Conservation (phyloP, 305 asterid species). For the Fraxinus nigra region DNA sequence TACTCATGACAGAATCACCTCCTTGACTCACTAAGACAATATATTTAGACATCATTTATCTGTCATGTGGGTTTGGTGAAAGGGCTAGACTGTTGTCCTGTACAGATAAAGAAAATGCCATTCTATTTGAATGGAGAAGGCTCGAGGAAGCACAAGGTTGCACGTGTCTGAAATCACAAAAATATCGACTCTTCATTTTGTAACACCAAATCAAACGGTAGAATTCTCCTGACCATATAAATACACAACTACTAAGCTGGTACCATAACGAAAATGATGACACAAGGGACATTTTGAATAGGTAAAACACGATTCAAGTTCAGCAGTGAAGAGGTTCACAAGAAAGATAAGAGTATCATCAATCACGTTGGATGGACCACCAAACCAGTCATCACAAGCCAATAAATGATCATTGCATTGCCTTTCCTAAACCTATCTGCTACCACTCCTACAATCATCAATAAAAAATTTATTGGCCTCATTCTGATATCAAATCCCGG, state of each 20-base stretch:
- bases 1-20: background rate
- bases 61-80: background rate
- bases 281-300: background rate
- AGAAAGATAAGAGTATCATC: background rate
- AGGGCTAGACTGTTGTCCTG: background rate
- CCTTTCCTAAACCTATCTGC: background rate
- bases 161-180: background rate
- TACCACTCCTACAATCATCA: constrained; percentile 11
- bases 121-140: background rate
- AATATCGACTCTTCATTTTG: background rate
- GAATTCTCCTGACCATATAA: background rate
- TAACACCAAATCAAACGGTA: background rate
- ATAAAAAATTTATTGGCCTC: background rate
- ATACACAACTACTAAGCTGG: background rate
- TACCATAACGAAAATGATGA: background rate
- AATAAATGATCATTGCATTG: constrained; percentile 23
- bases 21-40: background rate
- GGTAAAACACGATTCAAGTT: background rate
- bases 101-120: background rate
- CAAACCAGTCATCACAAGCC: constrained; percentile 1
- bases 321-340: background rate
- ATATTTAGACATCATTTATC: background rate
- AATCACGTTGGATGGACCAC: constrained; percentile 25
- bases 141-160: background rate
- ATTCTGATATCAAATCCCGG: background rate